Base-by-base conservation (phyloP, 129 eudicot genomes). In the Rutidosis leptorrhynchoides region DNA sequence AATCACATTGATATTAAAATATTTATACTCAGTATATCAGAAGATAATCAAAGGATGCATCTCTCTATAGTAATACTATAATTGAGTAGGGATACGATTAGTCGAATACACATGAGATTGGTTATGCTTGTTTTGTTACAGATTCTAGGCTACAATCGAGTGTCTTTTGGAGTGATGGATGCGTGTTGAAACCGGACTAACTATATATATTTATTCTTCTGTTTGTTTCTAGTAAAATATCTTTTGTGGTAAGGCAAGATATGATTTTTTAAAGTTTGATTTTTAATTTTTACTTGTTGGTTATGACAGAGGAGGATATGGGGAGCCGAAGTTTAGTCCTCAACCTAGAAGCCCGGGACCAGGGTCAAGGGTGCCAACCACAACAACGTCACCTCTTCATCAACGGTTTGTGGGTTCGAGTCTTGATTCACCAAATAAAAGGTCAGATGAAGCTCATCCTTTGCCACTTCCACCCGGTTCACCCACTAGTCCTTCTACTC, bases 341-440 rank as follows among this genome's bases (percentile, higher is more conserved):
- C 74, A 79, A 27, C 74, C 85, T 10, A 60, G 90, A 72, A 88
- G 98, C 74, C 95, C 98, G 2, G 85, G 83, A 40, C 87, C 87
- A n/a, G 89, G 81, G 23, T 81, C 96, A 21, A 73, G 94, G 74
- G 70, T 45, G 62, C 70, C 73, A 37, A 63, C 77, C 21, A 65
- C 91, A 68, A 60, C 83, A 64, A 52, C 84, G 4, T 87, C 97
- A 45, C 97, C 97, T 15, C 85, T 76, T 72, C 97, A 83, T 79
- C 85, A 84, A 35, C 81, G 94, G 30, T 46, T 79, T 65, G 9
- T 69, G 56, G 88, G 97, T 57, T 28, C 71, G 26, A 87, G 61
- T 73, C 72, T 87, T 60, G 97, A 91, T 20, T 81, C 88, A 52
- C 83, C 86, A 10, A 74, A 76, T 55, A 80, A 79, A 52, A 84